Conservation (phyloP, 2,329 filamentous ascomycete species). For the Pseudocercospora eumusae region DNA sequence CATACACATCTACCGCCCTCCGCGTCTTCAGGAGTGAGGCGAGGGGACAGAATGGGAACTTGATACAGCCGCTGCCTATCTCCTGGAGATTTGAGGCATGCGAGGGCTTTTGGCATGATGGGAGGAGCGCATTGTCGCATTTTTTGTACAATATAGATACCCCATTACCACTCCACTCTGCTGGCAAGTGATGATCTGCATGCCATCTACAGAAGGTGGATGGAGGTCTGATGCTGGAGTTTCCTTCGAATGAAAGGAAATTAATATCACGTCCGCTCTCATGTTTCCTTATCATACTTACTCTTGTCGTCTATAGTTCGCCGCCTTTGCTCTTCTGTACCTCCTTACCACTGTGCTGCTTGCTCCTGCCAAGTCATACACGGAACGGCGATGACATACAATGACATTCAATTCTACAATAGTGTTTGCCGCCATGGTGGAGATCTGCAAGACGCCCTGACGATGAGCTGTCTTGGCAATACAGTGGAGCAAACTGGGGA, state of each 20-base stretch:
- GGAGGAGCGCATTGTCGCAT: constrained; percentile 6
- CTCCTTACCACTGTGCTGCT: not conserved
- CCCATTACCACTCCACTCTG: constrained; percentile 19
- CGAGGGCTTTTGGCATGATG: constrained; percentile 7
- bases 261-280: constrained; percentile 15
- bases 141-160: constrained; percentile 18
- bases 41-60: constrained; percentile 1
- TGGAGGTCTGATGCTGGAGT: constrained; percentile 13
- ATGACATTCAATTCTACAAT: not conserved
- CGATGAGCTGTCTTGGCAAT: not conserved
- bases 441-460: not conserved
- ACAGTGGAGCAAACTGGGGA: not conserved
- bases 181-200: constrained; percentile 14
- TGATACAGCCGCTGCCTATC: constrained; percentile 5
- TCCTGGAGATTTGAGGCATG: constrained; percentile 7
- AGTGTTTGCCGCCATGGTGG: not conserved
- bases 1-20: constrained; percentile 15
- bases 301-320: too few relatives aligned
- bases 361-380: not conserved
- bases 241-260: constrained; percentile 20
- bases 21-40: constrained; percentile 9
- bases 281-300: not conserved
- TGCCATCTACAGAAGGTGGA: not conserved
- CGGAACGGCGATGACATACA: not conserved
- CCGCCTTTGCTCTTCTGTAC: too few relatives aligned